Evolutionary conservation across 225 moss, liverwort and hornwort species (phyloP), one percentile per base, ranked within the genome.

Genomic region (Marchantia polymorpha): DNA sequence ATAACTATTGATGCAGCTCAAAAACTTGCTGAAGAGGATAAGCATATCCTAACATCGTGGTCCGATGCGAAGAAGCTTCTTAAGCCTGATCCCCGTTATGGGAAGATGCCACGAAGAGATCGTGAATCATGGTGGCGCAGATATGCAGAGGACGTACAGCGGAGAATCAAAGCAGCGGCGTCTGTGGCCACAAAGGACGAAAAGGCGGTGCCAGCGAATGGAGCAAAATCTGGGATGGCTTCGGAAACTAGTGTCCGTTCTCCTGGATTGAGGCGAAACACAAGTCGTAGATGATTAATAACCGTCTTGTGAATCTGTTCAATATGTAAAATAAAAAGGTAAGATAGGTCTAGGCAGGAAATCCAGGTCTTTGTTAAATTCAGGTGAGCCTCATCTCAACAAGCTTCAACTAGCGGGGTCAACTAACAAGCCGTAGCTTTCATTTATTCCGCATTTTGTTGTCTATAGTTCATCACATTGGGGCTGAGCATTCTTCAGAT

Each of bases 121-220:
- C 92, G 92, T 8, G 93, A 95, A 74, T 92, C 90, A n/a, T 85
- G 91, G 83, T 95, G 93, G 95, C 91, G 89, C 48, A 89, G 90
- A 80, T 89, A 91, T 76, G 80, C 86, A 7, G 93, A 93, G 19
- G 95, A 93, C 83, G 77, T 89, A 52, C 95, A 87, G 75, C 89
- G 90, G 53, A 83, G 92, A 81, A 80, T 85, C 55, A 91, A 86
- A 79, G 82, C 74, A 51, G 83, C 85, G 19, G 81, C 76, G 27
- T 74, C 87, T 55, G 73, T 55, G 26, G 69, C 72, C 63, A 83
- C 46, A 27, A 84, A 88, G 63, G 83, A 78, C 79, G 86, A 87
- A 39, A 80, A 81, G 48, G 61, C 82, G 14, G 56, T 80, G 1
- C 75, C 83, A 76, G 88, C 86, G 65, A 89, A 86, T 81, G 89